Percentiles rank a stretch among this genome's conserved stretches.
Evolutionary conservation across 2,329 filamentous ascomycete genomes (phyloP).

Genomic region (Apiospora arundinis): DNA sequence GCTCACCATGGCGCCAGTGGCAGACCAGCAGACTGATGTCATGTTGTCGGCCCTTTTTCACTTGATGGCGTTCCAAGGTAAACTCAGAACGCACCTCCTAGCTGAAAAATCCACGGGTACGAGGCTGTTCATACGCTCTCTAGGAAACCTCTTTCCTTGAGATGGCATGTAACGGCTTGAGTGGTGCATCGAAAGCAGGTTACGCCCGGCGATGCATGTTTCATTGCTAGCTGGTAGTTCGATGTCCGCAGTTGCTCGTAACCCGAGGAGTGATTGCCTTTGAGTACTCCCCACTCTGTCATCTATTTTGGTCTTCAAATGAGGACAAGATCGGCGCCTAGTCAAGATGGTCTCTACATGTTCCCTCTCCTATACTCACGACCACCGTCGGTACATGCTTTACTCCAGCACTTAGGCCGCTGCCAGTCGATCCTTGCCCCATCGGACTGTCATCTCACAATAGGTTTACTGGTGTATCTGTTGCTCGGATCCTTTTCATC

Average conservation of each 20-base stretch:
- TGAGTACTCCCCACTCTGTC: not conserved
- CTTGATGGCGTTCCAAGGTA: not conserved
- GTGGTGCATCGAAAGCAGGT: not conserved
- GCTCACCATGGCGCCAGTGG: not conserved
- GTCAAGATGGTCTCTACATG: not conserved
- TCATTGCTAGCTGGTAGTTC: not conserved
- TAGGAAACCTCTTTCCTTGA: not conserved
- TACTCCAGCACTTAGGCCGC: not conserved
- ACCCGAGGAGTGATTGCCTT: not conserved
- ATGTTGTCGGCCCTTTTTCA: not conserved
- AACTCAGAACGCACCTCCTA: not conserved
- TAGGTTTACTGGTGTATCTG: not conserved
- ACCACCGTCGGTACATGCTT: not conserved
- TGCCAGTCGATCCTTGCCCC: constrained; percentile 2
- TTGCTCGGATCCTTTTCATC: constrained; percentile 5
- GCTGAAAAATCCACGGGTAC: not conserved
- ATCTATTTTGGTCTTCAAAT: not conserved
- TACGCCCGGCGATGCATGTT: not conserved
- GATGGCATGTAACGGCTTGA: not conserved
- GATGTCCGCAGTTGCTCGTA: not conserved
- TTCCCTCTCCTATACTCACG: not conserved
- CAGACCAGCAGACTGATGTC: not conserved
- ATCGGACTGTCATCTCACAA: not conserved
- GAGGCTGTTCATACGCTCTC: not conserved
- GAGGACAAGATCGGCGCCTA: not conserved